Evolutionary conservation across 306 rosid genomes (phyloP).

Genomic region (Cajanus cajan): DNA sequence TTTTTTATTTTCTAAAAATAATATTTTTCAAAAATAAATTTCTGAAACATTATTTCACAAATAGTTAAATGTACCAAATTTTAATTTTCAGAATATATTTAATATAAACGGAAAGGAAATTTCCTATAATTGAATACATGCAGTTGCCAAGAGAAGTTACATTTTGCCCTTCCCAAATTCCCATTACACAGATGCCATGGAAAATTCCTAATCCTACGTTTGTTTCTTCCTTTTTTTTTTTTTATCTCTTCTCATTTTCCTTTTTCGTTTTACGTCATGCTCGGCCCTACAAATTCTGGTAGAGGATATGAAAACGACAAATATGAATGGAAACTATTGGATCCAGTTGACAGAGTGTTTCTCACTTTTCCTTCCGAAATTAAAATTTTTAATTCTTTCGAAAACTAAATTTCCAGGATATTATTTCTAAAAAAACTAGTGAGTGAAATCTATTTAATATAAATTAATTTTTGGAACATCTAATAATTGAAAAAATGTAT

Average conservation of each 20-base stretch:
- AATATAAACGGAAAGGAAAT: neutral
- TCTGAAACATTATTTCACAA: too few species aligned
- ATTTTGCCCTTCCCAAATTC: neutral
- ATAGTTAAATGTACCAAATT: too few species aligned
- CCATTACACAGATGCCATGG: neutral
- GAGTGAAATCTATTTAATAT: neutral
- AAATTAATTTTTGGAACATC: neutral
- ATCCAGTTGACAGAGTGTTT: neutral
- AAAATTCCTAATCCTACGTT: neutral
- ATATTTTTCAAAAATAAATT: too few species aligned
- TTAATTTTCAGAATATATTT: too few species aligned
- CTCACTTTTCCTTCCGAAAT: neutral
- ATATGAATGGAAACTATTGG: neutral
- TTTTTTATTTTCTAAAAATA: too few species aligned
- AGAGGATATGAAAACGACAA: neutral
- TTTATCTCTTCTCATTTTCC: neutral
- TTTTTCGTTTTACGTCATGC: neutral
- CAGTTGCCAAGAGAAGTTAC: neutral
- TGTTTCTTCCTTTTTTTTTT: neutral
- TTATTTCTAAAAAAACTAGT: neutral
- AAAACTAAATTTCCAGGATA: too few species aligned
- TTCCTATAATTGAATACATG: neutral
- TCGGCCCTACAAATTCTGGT: neutral
- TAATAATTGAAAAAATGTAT: neutral
- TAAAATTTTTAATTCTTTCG: neutral